phyloP scores from a whole-genome alignment of 768 basidiomycete genomes.

The Pisolithus orientalis region DNA sequence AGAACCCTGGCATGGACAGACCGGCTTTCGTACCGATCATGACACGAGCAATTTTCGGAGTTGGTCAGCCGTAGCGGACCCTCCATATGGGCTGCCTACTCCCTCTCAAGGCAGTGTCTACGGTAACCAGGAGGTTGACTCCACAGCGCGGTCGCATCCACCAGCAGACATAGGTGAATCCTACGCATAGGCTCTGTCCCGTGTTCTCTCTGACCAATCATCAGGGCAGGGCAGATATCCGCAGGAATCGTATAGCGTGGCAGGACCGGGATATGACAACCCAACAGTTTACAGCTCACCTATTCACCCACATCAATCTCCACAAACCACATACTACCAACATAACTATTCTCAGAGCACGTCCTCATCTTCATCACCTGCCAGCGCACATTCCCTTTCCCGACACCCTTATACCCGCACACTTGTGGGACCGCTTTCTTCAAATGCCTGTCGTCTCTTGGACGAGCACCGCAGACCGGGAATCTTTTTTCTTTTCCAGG shows the following conservation, averaged over 20 bases:
- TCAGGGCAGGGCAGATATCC: conserved; percentile 10
- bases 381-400: conserved; percentile 40
- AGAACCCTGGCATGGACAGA: conserved; percentile 19
- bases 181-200: conserved; percentile 24
- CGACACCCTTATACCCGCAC: conserved; percentile 78
- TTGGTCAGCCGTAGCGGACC: conserved; percentile 37
- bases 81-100: conserved; percentile 29
- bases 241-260: conserved; percentile 19
- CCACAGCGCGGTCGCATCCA: conserved; percentile 32
- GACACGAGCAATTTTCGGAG: conserved; percentile 40
- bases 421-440: conserved; percentile 82
- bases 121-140: conserved; percentile 31
- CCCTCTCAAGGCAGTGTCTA: conserved; percentile 20
- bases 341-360: conserved; percentile 16
- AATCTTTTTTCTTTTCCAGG: conserved; percentile 94
- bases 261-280: conserved; percentile 24
- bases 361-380: conserved; percentile 22
- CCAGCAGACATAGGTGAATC: conserved; percentile 33
- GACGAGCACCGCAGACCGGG: conserved; percentile 84
- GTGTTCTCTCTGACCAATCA: conserved; percentile 3
- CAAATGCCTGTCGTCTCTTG: conserved; percentile 76
- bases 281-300: conserved; percentile 18
- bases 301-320: conserved; percentile 22
- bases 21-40: conserved; percentile 23
- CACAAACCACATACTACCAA: conserved; percentile 27